These are phyloP conservation scores for Venustampulla echinocandica DNA, from an alignment of 495 filamentous ascomycete species.

Conservation along the genomic window DNA sequence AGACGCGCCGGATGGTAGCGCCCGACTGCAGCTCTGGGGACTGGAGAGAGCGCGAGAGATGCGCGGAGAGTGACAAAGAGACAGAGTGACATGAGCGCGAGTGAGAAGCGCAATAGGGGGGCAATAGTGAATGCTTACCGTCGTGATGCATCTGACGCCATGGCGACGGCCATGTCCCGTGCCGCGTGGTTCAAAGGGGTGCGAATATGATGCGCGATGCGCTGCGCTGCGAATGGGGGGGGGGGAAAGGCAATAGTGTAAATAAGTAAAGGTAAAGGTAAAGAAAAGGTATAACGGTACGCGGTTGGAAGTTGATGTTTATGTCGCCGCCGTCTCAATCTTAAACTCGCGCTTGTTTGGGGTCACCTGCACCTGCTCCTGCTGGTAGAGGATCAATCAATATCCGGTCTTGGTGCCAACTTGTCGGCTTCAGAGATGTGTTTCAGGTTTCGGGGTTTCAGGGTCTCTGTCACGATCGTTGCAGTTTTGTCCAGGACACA, in stretches of 20 bases:
- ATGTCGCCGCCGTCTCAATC: constrained; percentile 4
- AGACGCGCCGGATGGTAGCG: neutral
- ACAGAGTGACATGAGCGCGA: neutral
- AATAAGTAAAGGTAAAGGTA: no score
- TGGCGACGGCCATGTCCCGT: neutral
- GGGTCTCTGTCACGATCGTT: no score
- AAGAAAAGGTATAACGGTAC: no score
- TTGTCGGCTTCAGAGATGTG: no score
- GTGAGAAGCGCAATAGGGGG: neutral
- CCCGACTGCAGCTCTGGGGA: neutral
- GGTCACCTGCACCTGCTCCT: constrained; percentile 3
- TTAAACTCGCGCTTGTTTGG: constrained; percentile 12
- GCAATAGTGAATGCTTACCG: neutral
- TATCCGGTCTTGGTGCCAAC: no score
- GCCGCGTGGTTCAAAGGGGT: neutral
- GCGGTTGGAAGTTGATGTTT: constrained; percentile 3
- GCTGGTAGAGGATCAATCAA: no score
- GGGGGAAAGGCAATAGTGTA: no score
- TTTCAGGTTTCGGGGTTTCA: no score
- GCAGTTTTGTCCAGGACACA: no score
- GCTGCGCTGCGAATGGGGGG: neutral
- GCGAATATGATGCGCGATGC: neutral
- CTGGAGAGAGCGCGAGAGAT: neutral
- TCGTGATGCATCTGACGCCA: constrained; percentile 8
- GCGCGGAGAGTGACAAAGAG: neutral